Evolutionary conservation across 768 basidiomycete species (phyloP), one percentile per base, ranked within the genome.

Genomic region (Goffeauzyma gilvescens): DNA sequence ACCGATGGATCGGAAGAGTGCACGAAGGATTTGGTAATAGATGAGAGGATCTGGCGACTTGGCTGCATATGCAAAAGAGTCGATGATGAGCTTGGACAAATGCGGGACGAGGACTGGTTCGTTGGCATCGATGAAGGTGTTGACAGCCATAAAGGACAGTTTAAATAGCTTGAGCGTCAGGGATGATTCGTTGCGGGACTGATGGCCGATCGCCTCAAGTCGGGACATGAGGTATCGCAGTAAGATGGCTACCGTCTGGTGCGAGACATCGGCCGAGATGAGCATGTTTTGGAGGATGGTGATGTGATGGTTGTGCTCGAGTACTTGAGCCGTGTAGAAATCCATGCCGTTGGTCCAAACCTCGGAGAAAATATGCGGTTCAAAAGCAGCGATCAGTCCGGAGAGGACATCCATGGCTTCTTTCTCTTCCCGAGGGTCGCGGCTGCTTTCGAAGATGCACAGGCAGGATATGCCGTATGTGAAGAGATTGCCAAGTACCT

Each of bases 101-200:
- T 96, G 85, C 1, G 81, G 76, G 12, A 86, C 86, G n/a, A 98
- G 69, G 41, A 96, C 85, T 6, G 79, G 73, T 64, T 98, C 93
- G 64, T 95, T 96, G 15, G 71, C 64, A 17, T 60, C 59, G 17
- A 86, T 78, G 62, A 74, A 76, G 38, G 72, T 55, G 10, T 77
- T 75, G 40, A 95, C 83, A 4, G 90, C 83, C 44, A 72, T 71
- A 63, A 96, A 98, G 12, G 86, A 79, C 74, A 93, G 79, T 68
- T 93, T 96, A 74, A 85, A 95, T 34, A 95, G 67, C 38, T 85
- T 76, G 48, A 98, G 79, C 8, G 81, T 80, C 10, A 86, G 75
- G 0, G 78, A 77, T 1, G 85, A 81, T 15, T 76, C 75, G 49
- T 75, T 69, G 52, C 84, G 80, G 50, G 85, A 79, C 55, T 79